phyloP scores from a whole-genome alignment of 805 yeast species.

The Debaryomyces tyrocola region DNA sequence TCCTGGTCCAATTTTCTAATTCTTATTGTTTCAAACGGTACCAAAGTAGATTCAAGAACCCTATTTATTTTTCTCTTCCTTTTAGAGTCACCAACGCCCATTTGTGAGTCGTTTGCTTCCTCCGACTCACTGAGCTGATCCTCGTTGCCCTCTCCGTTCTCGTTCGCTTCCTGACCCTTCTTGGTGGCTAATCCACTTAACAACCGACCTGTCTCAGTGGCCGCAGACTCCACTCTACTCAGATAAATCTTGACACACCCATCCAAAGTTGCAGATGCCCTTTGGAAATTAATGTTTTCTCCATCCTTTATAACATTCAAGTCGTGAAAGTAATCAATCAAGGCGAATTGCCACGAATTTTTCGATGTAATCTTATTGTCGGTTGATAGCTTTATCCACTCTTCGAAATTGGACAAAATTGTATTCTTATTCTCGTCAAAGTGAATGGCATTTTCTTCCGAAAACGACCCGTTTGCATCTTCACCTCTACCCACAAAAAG shows the following conservation, averaged over 20 bases:
- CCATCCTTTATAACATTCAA: conserved; percentile 72
- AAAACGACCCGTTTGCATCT: conserved; percentile 16
- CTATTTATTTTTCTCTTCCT: conserved; percentile 30
- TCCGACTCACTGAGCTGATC: conserved; percentile 14
- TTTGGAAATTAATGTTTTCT: conserved; percentile 44
- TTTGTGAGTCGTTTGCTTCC: conserved; percentile 16
- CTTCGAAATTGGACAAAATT: conserved; percentile 45
- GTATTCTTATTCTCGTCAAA: conserved; percentile 44
- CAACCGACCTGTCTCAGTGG: conserved; percentile 35
- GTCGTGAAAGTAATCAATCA: conserved; percentile 90
- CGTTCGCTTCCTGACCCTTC: conserved; percentile 19
- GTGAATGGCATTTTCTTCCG: conserved; percentile 40
- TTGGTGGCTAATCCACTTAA: conserved; percentile 26
- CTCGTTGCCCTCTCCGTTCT: conserved; percentile 15
- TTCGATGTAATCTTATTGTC: conserved; percentile 69
- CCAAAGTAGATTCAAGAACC: conserved; percentile 39
- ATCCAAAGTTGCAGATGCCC: conserved; percentile 36
- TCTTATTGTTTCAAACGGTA: conserved; percentile 7
- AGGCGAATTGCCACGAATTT: conserved; percentile 87
- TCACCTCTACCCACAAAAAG: conserved; percentile 17
- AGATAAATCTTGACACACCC: conserved; percentile 39
- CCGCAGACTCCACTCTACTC: conserved; percentile 37
- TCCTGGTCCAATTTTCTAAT: conserved; percentile 24
- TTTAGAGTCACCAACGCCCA: conserved; percentile 16
- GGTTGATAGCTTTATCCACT: conserved; percentile 47